A percentile compares a stretch with the other conserved stretches of the same genome.
These are phyloP conservation scores for Claviceps maximensis DNA, from an alignment of 2,329 filamentous ascomycete genomes.

Conservation along the genomic window DNA sequence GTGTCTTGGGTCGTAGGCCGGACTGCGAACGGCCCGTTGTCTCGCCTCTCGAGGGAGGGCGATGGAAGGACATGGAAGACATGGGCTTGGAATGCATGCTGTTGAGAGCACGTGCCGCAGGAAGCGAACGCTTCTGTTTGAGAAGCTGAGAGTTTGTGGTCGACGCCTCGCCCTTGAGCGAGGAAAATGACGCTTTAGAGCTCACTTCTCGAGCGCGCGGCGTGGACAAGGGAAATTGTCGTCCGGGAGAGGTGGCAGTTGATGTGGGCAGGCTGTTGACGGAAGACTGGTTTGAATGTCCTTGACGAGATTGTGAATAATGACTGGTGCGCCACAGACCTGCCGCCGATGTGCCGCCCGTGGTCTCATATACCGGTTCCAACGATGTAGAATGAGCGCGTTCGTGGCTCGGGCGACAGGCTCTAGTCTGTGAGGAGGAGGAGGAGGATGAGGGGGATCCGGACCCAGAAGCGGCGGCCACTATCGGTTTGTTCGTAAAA, in stretches of 20 bases:
- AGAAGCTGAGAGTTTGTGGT: conserved; percentile 53
- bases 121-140: conserved; percentile 52
- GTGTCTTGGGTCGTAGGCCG: conserved; percentile 53
- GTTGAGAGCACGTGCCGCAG: conserved; percentile 40
- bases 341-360: conserved; percentile 60
- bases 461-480: neutral
- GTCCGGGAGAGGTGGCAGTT: conserved; percentile 41
- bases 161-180: conserved; percentile 45
- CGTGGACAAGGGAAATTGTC: conserved; percentile 42
- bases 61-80: conserved; percentile 32
- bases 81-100: conserved; percentile 38
- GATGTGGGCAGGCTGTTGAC: conserved; percentile 50
- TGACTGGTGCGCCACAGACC: conserved; percentile 38
- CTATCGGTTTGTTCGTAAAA: conserved; percentile 67
- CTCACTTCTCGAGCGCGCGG: conserved; percentile 48
- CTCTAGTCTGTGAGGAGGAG: conserved; percentile 45
- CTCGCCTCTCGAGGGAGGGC: conserved; percentile 47
- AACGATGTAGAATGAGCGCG: conserved; percentile 57
- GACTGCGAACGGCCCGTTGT: conserved; percentile 34
- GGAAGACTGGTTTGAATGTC: conserved; percentile 58
- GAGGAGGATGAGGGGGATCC: conserved; percentile 2
- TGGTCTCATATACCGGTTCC: conserved; percentile 88
- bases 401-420: conserved; percentile 66
- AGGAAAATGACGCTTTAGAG: conserved; percentile 38
- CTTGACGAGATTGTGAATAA: conserved; percentile 53